phyloP scores from a whole-genome alignment of 1,284 basidiomycete species.

The Fomitiporia mediterranea region DNA sequence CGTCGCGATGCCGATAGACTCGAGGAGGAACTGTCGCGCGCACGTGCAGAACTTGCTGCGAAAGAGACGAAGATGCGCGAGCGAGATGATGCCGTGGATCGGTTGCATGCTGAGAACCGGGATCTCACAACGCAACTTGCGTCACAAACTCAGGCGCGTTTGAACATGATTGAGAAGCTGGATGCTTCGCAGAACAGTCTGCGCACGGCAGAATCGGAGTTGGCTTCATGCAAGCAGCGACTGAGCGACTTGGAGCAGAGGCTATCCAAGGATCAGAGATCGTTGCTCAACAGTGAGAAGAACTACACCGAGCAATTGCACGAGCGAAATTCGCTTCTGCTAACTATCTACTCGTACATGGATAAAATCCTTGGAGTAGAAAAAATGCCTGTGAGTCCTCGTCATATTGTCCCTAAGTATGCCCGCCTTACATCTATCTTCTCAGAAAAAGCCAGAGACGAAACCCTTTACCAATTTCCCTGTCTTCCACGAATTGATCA shows the following conservation, averaged over 20 bases:
- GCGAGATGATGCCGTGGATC: conserved; percentile 66
- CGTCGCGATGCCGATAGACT: conserved; percentile 79
- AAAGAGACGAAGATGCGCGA: conserved; percentile 62
- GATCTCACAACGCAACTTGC: conserved; percentile 75
- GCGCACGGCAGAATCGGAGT: conserved; percentile 64
- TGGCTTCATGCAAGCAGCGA: conserved; percentile 50
- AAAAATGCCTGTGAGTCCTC: conserved; percentile 65
- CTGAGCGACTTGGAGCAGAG: conserved; percentile 77
- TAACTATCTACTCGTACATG: conserved; percentile 93
- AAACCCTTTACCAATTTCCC: conserved; percentile 92
- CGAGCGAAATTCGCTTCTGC: conserved; percentile 86
- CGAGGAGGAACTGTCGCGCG: conserved; percentile 76
- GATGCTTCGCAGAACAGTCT: conserved; percentile 59
- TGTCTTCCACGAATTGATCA: conserved; percentile 94
- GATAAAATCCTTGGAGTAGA: conserved; percentile 91
- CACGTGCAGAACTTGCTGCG: conserved; percentile 69
- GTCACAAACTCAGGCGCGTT: conserved; percentile 76
- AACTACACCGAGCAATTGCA: conserved; percentile 88
- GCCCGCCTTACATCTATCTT: conserved; percentile 3
- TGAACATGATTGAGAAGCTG: conserved; percentile 85
- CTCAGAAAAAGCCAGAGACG: conserved; percentile 75
- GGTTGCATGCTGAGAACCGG: conserved; percentile 72
- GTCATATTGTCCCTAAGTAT: conserved; percentile 2
- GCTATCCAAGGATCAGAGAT: conserved; percentile 79
- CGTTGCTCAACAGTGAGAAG: conserved; percentile 64